A percentile compares a stretch with the other conserved stretches of the same genome.
Conservation (phyloP, 2,329 filamentous ascomycete genomes). For the Annulohypoxylon truncatum region DNA sequence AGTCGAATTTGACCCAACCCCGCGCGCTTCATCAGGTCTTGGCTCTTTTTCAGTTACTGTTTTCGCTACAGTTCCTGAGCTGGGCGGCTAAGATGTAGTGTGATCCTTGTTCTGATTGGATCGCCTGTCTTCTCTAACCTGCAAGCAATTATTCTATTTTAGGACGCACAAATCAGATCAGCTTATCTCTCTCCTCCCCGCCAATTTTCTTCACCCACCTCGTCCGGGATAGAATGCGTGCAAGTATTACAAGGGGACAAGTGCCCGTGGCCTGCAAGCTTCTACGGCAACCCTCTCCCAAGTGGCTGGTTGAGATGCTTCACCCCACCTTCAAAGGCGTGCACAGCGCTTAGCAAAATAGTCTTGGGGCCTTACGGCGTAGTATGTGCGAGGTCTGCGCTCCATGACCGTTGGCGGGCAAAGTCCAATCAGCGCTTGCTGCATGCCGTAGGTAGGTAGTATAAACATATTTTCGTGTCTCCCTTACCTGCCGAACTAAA, state of each 20-base stretch:
- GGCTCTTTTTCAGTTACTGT: conserved; percentile 29
- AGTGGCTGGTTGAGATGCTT: conserved; percentile 42
- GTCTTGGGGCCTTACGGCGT: conserved; percentile 32
- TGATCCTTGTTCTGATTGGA: conserved; percentile 47
- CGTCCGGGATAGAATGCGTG: conserved; percentile 28
- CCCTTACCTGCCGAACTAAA: conserved; percentile 31
- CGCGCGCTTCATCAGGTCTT: conserved; percentile 35
- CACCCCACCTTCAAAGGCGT: conserved; percentile 41
- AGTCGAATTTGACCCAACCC: conserved; percentile 31
- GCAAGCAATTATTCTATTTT: conserved; percentile 45
- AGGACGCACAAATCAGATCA: conserved; percentile 44
- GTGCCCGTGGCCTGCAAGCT: conserved; percentile 28
- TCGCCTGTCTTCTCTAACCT: conserved; percentile 29
- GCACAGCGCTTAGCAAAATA: conserved; percentile 46
- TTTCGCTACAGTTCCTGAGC: conserved; percentile 29
- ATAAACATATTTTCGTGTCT: conserved; percentile 44
- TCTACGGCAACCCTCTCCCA: conserved; percentile 26
- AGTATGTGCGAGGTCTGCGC: conserved; percentile 28
- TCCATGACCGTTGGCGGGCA: conserved; percentile 33
- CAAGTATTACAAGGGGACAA: conserved; percentile 18
- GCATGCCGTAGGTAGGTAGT: conserved; percentile 36
- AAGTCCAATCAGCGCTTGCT: conserved; percentile 35
- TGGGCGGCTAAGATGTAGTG: conserved; percentile 45
- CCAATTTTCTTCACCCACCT: conserved; percentile 20
- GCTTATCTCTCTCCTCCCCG: conserved; percentile 11